Conservation (phyloP, 2,329 filamentous ascomycete species). For the Aspergillus sp. region DNA sequence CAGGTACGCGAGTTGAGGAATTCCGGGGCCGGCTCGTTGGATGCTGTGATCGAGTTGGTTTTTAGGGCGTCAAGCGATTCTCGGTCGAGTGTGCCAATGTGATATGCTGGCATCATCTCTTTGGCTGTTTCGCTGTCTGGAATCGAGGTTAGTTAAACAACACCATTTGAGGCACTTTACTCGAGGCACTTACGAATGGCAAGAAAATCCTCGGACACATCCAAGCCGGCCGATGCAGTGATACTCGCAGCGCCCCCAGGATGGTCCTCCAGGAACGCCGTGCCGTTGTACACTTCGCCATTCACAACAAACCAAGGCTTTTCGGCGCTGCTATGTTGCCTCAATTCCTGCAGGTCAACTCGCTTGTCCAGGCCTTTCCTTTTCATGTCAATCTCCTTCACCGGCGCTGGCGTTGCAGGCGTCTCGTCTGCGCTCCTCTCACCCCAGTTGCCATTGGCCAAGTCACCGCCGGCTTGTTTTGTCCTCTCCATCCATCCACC, state of each 20-base stretch:
- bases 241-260: conserved; percentile 83
- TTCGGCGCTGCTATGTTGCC: conserved; percentile 54
- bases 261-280: conserved; percentile 67
- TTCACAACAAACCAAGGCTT: conserved; percentile 82
- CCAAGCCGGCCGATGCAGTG: conserved; percentile 67
- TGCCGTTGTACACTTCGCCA: conserved; percentile 83
- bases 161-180: too few species aligned
- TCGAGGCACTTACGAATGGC: conserved; percentile 64
- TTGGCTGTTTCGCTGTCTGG: conserved; percentile 86
- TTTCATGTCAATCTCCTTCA: conserved; percentile 66
- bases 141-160: too few species aligned
- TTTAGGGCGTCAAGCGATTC: conserved; percentile 48
- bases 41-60: conserved; percentile 34
- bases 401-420: conserved; percentile 38
- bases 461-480: conserved; percentile 70
- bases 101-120: conserved; percentile 76
- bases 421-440: conserved; percentile 51
- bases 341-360: conserved; percentile 64
- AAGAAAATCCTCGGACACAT: conserved; percentile 81
- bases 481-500: conserved; percentile 92
- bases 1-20: conserved; percentile 67
- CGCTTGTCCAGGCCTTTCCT: conserved; percentile 53
- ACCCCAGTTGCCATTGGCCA: conserved; percentile 77
- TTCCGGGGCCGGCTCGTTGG: conserved; percentile 40
- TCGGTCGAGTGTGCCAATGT: conserved; percentile 67